phyloP scores from a whole-genome alignment of 768 basidiomycete genomes.

The Lactifluus piperatus region DNA sequence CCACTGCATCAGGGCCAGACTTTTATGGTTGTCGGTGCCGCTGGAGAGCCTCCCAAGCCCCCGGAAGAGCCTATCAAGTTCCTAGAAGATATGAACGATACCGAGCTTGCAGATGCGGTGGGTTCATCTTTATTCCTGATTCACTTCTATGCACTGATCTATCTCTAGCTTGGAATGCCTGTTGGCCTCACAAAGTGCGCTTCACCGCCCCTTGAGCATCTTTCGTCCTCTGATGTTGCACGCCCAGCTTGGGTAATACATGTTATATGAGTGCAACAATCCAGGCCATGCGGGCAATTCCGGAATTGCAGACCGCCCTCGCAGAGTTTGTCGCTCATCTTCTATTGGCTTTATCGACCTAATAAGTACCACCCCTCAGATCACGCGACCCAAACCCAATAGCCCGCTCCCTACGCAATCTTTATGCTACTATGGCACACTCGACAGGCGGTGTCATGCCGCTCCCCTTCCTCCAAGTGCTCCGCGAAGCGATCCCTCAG shows the following conservation, averaged over 20 bases:
- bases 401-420: constrained; percentile 47
- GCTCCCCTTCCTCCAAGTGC: constrained; percentile 49
- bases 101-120: constrained; percentile 72
- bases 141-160: not conserved
- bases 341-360: not conserved
- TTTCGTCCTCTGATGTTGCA: constrained; percentile 25
- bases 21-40: constrained; percentile 89
- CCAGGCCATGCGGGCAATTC: constrained; percentile 88
- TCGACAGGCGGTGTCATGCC: constrained; percentile 77
- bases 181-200: constrained; percentile 69
- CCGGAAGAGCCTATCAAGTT: constrained; percentile 75
- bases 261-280: constrained; percentile 97
- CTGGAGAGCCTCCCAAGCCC: constrained; percentile 85
- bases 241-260: constrained; percentile 66
- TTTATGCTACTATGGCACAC: constrained; percentile 64
- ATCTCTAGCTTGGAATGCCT: constrained; percentile 52
- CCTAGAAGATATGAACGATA: constrained; percentile 88
- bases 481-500: constrained; percentile 80
- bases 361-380: not conserved
- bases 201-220: not conserved
- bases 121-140: constrained; percentile 22
- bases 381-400: constrained; percentile 25
- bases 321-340: constrained; percentile 37
- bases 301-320: constrained; percentile 75
- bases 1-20: constrained; percentile 59